phyloP scores from a whole-genome alignment of 73 alveolate species.

The Paramecium sexaurelia region DNA sequence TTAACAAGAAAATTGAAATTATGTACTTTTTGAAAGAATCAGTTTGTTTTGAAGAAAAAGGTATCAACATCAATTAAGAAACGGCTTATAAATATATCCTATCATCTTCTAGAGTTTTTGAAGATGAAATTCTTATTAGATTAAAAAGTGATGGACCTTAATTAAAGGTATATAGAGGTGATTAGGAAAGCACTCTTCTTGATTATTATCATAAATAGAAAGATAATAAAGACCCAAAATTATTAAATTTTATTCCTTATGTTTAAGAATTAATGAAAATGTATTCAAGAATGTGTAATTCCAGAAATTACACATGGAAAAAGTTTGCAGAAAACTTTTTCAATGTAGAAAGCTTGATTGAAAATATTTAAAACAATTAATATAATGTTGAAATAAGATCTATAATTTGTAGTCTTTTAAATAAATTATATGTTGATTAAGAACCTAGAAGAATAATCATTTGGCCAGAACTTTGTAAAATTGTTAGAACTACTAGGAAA shows the following conservation, averaged over 20 bases:
- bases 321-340: conserved; percentile 65
- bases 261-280: conserved; percentile 54
- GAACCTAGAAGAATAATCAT: conserved; percentile 64
- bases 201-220: conserved; percentile 22
- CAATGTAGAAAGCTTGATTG: conserved; percentile 58
- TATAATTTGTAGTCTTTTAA: conserved; percentile 55
- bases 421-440: conserved; percentile 62
- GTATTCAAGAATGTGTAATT: conserved; percentile 64
- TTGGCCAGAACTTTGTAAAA: conserved; percentile 68
- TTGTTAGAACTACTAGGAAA: not conserved
- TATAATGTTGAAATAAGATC: conserved; percentile 51
- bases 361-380: conserved; percentile 53
- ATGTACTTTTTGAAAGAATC: conserved; percentile 48
- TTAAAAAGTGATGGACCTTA: conserved; percentile 56
- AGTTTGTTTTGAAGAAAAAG: conserved; percentile 54
- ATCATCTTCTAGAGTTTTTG: not conserved
- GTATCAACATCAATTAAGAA: conserved; percentile 64
- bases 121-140: conserved; percentile 33
- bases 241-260: conserved; percentile 19
- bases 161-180: conserved; percentile 46
- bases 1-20: conserved; percentile 50
- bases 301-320: conserved; percentile 67
- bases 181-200: not conserved
- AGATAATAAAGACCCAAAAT: not conserved
- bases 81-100: conserved; percentile 36